phyloP scores from a whole-genome alignment of 768 basidiomycete genomes.

The Tubosaeta sp. region DNA sequence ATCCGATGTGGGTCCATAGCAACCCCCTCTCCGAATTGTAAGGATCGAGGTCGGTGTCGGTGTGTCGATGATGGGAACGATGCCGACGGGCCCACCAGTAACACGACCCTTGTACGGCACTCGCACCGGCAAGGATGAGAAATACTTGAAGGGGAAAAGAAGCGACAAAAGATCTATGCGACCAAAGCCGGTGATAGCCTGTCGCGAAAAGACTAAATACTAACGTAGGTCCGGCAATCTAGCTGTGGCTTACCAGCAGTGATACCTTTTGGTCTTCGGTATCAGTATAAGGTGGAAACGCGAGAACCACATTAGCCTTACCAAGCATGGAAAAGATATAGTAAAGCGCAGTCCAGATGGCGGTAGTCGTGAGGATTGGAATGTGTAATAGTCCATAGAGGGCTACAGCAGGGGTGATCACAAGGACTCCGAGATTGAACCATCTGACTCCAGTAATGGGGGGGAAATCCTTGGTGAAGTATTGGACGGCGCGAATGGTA shows the following conservation, averaged over 20 bases:
- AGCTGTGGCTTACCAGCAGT: conserved; percentile 40
- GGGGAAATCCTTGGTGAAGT: conserved; percentile 36
- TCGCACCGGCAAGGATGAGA: conserved; percentile 70
- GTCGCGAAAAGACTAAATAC: conserved; percentile 7
- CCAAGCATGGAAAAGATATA: conserved; percentile 89
- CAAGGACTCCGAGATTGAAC: conserved; percentile 73
- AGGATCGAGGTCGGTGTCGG: conserved; percentile 83
- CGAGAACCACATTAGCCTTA: conserved; percentile 25
- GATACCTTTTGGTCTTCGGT: conserved; percentile 36
- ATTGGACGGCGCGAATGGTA: conserved; percentile 4
- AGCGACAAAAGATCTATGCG: conserved; percentile 80
- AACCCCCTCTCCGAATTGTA: conserved; percentile 78
- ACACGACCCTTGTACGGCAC: conserved; percentile 83
- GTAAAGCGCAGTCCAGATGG: conserved; percentile 59
- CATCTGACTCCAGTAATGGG: conserved; percentile 57
- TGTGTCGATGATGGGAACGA: conserved; percentile 79
- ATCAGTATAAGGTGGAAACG: conserved; percentile 12
- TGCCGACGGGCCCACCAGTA: conserved; percentile 86
- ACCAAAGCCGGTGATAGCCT: conserved; percentile 86
- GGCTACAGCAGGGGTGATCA: conserved; percentile 65
- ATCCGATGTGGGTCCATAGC: conserved; percentile 77
- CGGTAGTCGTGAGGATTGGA: conserved; percentile 46
- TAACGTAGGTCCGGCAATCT: neutral
- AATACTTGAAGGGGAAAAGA: conserved; percentile 65
- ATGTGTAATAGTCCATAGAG: conserved; percentile 61